phyloP scores from a whole-genome alignment of 495 filamentous ascomycete species.

The Talaromyces nanjingensis region DNA sequence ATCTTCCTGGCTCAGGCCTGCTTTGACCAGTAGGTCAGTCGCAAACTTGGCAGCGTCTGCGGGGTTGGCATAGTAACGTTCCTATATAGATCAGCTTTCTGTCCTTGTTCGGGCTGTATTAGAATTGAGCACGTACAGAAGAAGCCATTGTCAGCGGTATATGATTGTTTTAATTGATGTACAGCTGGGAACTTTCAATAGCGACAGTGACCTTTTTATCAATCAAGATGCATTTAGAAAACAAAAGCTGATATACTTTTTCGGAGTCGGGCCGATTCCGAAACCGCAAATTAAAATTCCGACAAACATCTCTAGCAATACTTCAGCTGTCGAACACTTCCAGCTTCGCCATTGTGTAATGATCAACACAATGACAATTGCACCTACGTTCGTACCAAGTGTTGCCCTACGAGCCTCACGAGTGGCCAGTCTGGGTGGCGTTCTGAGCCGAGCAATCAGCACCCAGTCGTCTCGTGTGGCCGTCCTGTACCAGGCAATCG shows the following conservation, averaged over 20 bases:
- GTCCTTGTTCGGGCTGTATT: background rate
- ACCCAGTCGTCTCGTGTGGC: conserved; percentile 15
- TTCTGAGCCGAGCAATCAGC: background rate
- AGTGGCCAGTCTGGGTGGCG: background rate
- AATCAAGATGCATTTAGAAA: background rate
- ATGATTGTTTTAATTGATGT: background rate
- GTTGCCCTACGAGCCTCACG: background rate
- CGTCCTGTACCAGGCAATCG: conserved; percentile 22
- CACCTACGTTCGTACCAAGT: background rate
- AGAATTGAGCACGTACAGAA: background rate
- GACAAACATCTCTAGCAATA: background rate
- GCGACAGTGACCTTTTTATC: background rate
- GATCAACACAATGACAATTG: background rate
- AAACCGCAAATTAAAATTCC: background rate
- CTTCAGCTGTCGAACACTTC: background rate
- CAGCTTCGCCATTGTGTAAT: background rate
- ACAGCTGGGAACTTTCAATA: background rate
- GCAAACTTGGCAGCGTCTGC: background rate
- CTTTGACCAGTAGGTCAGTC: background rate
- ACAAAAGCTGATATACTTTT: background rate
- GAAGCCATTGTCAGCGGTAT: background rate
- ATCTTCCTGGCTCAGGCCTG: background rate
- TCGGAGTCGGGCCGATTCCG: background rate
- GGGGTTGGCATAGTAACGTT: background rate
- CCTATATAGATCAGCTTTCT: background rate